Evolutionary conservation across 257 asterid genomes (phyloP), one percentile per base, ranked within the genome.

Genomic region (Linaria vulgaris): DNA sequence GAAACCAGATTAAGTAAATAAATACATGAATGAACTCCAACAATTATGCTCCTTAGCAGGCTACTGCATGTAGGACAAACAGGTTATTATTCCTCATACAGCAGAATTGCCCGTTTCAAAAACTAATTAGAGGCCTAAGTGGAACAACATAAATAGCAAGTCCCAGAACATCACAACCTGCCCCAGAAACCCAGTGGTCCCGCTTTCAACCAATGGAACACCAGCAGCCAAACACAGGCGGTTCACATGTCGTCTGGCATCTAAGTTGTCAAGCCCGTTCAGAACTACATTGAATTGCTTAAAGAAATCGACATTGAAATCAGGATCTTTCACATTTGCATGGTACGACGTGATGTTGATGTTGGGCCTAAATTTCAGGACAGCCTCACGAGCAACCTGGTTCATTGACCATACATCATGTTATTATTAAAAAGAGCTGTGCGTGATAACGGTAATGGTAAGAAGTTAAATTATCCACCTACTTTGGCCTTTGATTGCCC

Each of bases 341-440:
- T 94, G 99, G 80, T 90, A 90, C 3, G 99, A 79, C 41, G 85
- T 83, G 70, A 94, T 94, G 87, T 74, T 81, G 68, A 90, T 86
- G 56, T 83, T 63, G 58, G 97, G 97, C 83, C 95, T 84, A 79
- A 94, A 87, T 76, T 82, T 90, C 79, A 90, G 69, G 47, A 90
- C 95, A 25, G 99, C 99, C 37, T 94, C 97, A 50, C 99, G 87
- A 59, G 99, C 99, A 79, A 94, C 97, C 99, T 94, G 88, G 76
- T 55, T 66, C 66, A 61, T 61, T 63, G 20, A 47, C 66, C 68
- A 72, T 56, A 64, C 19, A 69, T 16, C 9, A n/a, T 30, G 25
- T 38, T n/a, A 66, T 72, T 61, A 76, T 49, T 66, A 66, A 62
- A 48, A 25, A 45, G 31, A 51, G 22, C 30, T 20, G 24, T 13